phyloP scores from a whole-genome alignment of 2,329 filamentous ascomycete genomes.

The Aspergillus ibericus region DNA sequence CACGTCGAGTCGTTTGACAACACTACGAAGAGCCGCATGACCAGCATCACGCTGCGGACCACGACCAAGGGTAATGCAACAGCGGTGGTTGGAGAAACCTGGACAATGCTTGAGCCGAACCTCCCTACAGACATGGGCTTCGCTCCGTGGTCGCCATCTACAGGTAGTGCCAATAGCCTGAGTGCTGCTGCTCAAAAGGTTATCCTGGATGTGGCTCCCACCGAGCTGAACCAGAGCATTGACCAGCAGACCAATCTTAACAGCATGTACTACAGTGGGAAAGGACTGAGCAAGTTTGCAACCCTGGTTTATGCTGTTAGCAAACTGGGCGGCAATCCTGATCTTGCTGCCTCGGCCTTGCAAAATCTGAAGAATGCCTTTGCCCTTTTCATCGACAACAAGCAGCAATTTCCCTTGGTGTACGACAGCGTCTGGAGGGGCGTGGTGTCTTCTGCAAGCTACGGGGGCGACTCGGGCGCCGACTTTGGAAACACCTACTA shows the following conservation, averaged over 20 bases:
- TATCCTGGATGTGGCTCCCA: slow-evolving; percentile 64
- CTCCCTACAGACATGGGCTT: slow-evolving; percentile 76
- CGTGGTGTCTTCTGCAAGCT: slow-evolving; percentile 73
- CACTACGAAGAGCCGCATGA: slow-evolving; percentile 51
- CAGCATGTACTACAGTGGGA: slow-evolving; percentile 93
- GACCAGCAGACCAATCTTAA: slow-evolving; percentile 69
- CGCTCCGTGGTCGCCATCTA: slow-evolving; percentile 67
- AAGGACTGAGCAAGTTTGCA: slow-evolving; percentile 77
- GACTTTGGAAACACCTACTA: slow-evolving; percentile 91
- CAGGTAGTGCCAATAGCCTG: slow-evolving; percentile 40
- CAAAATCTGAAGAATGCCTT: slow-evolving; percentile 66
- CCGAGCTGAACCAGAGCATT: slow-evolving; percentile 77
- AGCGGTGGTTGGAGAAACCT: slow-evolving; percentile 68
- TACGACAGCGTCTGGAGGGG: slow-evolving; percentile 71
- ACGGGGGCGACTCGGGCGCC: slow-evolving; percentile 63
- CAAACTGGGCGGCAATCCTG: slow-evolving; percentile 61
- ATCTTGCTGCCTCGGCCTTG: slow-evolving; percentile 59
- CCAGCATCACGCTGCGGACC: slow-evolving; percentile 65
- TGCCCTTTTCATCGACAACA: slow-evolving; percentile 64
- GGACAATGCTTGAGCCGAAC: slow-evolving; percentile 74
- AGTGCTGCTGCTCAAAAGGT: slow-evolving; percentile 54
- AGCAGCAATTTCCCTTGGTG: slow-evolving; percentile 61
- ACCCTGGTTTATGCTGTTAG: slow-evolving; percentile 65
- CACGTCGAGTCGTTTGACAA: slow-evolving; percentile 74
- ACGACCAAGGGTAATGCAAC: slow-evolving; percentile 82